These are phyloP conservation scores for Pseudogymnoascus sp. DNA, from an alignment of 2,329 filamentous ascomycete species.

Conservation along the genomic window DNA sequence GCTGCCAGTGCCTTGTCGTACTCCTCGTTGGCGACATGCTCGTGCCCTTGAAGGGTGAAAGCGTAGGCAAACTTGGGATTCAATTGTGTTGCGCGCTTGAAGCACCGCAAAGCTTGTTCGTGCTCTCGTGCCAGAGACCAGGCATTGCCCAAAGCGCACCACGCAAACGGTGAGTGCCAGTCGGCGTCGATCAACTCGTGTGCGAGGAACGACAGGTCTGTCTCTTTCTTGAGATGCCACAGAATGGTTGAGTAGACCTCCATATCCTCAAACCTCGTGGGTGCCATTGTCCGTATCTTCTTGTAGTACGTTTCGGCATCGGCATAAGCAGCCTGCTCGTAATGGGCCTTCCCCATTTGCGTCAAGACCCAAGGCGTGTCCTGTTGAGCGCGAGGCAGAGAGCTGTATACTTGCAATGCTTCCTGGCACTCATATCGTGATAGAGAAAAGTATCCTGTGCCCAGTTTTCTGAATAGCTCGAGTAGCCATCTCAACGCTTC, in stretches of 20 bases:
- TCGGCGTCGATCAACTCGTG: slow-evolving; percentile 83
- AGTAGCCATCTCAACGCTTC: slow-evolving; percentile 71
- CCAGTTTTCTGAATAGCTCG: slow-evolving; percentile 74
- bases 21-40: slow-evolving; percentile 92
- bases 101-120: slow-evolving; percentile 88
- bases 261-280: slow-evolving; percentile 85
- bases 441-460: slow-evolving; percentile 68
- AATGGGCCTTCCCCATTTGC: slow-evolving; percentile 82
- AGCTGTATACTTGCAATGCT: slow-evolving; percentile 65
- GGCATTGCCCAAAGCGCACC: slow-evolving; percentile 92
- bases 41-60: slow-evolving; percentile 91
- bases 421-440: slow-evolving; percentile 72
- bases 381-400: slow-evolving; percentile 65
- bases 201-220: slow-evolving; percentile 82
- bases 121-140: slow-evolving; percentile 90
- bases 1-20: slow-evolving; percentile 88
- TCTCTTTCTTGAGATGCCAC: slow-evolving; percentile 94
- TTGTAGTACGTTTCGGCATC: slow-evolving; percentile 84
- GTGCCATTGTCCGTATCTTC: slow-evolving; percentile 69
- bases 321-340: slow-evolving; percentile 78
- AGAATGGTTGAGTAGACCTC: slow-evolving; percentile 97
- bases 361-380: slow-evolving; percentile 92
- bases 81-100: slow-evolving; percentile 87
- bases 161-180: slow-evolving; percentile 86
- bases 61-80: slow-evolving; percentile 89